Percentiles rank a stretch among this genome's conserved stretches.
phyloP scores from a whole-genome alignment of 2,329 filamentous ascomycete genomes.

The Hypoxylon sp. region DNA sequence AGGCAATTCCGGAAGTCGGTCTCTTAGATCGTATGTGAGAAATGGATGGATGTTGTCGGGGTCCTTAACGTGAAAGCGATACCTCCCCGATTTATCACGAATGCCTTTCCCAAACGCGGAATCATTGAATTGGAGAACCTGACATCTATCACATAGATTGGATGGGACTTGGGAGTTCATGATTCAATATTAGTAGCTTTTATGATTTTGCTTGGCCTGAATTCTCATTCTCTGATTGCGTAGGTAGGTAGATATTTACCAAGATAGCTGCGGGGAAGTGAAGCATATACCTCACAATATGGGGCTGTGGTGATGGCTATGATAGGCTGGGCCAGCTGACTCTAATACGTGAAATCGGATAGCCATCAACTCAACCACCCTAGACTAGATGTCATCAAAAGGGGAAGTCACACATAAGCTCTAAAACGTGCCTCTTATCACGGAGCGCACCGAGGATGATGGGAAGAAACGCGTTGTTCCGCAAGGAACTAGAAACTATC shows the following conservation, averaged over 20 bases:
- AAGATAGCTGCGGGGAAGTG: not conserved
- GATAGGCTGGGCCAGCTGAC: constrained; percentile 2
- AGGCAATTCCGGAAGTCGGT: constrained; percentile 16
- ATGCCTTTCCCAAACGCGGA: constrained; percentile 1
- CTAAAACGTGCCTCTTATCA: not conserved
- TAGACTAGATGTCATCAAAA: not conserved
- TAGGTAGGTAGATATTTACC: not conserved
- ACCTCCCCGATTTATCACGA: constrained; percentile 5
- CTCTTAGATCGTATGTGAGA: constrained; percentile 12
- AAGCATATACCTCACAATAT: not conserved
- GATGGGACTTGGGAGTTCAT: not conserved
- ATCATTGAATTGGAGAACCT: constrained; percentile 19
- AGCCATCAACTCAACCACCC: too few relatives aligned
- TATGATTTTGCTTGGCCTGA: not conserved
- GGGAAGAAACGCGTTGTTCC: too few relatives aligned
- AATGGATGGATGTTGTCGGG: not conserved
- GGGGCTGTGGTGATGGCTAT: not conserved
- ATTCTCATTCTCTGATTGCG: not conserved
- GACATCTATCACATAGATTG: constrained; percentile 17
- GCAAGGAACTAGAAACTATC: too few relatives aligned
- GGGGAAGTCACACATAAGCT: not conserved
- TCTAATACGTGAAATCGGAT: not conserved
- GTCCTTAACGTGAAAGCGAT: not conserved
- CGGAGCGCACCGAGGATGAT: too few relatives aligned
- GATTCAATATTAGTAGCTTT: not conserved